phyloP scores from a whole-genome alignment of 2,329 filamentous ascomycete species.

The Laburnicola sp. region DNA sequence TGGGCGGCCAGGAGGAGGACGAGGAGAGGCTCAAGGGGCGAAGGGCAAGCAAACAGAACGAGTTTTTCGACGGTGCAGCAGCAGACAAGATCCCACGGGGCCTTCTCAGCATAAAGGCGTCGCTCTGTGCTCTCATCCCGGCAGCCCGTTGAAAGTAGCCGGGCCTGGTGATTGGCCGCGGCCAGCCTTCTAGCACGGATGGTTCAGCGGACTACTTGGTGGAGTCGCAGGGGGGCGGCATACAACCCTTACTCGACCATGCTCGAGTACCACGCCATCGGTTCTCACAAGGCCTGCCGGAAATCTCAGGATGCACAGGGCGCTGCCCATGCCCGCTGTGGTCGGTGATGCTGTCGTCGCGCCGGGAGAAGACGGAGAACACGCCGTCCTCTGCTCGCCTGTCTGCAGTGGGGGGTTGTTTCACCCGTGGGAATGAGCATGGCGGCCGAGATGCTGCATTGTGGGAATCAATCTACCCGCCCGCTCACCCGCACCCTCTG shows the following conservation, averaged over 20 bases:
- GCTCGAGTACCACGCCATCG: constrained; percentile 23
- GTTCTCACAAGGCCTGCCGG: constrained; percentile 32
- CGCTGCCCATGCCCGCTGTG: constrained; percentile 13
- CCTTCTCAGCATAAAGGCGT: constrained; percentile 37
- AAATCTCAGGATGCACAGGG: constrained; percentile 15
- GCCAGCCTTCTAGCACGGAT: constrained; percentile 23
- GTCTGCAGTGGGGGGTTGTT: constrained; percentile 3
- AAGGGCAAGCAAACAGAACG: background rate
- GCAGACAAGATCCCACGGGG: constrained; percentile 24
- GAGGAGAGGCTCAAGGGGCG: background rate
- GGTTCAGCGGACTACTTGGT: constrained; percentile 28
- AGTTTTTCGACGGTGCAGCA: background rate
- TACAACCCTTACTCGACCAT: constrained; percentile 36
- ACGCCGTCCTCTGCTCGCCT: background rate
- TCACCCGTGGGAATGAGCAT: constrained; percentile 3
- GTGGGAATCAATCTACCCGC: constrained; percentile 22
- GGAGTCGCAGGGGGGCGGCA: constrained; percentile 13
- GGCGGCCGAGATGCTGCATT: constrained; percentile 14
- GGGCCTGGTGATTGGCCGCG: constrained; percentile 29
- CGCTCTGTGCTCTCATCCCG: constrained; percentile 20
- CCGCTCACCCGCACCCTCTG: constrained; percentile 26
- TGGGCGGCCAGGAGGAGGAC: constrained; percentile 1
- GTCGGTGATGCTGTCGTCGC: no score
- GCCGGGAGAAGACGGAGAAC: background rate
- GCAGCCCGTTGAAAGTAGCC: constrained; percentile 17